Percentiles rank a stretch among this genome's conserved stretches.
Conservation (phyloP, 2,329 filamentous ascomycete species). For the Pseudogymnoascus verrucosus region DNA sequence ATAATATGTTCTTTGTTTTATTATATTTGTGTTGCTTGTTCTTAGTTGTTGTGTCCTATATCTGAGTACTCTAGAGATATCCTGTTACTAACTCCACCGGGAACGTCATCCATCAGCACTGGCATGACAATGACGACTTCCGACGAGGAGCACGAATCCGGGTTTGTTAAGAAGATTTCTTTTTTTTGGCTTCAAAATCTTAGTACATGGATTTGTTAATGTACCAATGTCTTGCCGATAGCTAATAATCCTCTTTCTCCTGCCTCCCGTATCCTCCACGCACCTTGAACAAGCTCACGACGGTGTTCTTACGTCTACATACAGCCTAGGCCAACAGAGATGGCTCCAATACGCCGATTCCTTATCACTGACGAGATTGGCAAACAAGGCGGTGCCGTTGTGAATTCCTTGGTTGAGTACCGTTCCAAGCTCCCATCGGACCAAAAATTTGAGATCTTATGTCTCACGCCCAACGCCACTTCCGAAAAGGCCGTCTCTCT, state of each 20-base stretch:
- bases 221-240: neutral
- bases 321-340: neutral
- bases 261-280: neutral
- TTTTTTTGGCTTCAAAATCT: neutral
- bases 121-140: neutral
- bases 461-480: constrained; percentile 41
- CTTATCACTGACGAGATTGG: constrained; percentile 30
- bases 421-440: constrained; percentile 15
- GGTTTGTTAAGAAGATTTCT: neutral
- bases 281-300: neutral
- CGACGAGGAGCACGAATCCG: neutral
- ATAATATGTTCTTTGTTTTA: neutral
- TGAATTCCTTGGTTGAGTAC: constrained; percentile 14
- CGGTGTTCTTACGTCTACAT: neutral
- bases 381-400: constrained; percentile 29
- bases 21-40: neutral
- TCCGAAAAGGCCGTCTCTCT: constrained; percentile 38
- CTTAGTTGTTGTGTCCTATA: neutral
- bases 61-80: neutral
- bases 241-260: neutral
- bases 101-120: neutral
- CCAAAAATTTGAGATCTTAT: constrained; percentile 38
- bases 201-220: neutral
- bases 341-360: constrained; percentile 12
- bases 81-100: neutral